Conservation (phyloP, 2,329 filamentous ascomycete genomes). For the Nemania diffusa region DNA sequence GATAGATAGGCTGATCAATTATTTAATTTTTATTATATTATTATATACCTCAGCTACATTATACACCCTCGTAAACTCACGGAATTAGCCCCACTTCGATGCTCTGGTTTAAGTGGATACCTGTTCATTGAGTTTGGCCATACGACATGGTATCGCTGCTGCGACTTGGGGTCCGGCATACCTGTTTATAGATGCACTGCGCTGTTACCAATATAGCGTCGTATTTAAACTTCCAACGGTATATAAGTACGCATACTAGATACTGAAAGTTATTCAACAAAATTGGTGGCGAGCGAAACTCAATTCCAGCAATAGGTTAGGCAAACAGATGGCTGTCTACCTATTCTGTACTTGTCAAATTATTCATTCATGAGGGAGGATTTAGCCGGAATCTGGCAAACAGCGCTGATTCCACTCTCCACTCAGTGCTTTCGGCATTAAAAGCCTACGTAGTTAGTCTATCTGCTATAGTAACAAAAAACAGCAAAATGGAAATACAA, state of each 20-base stretch:
- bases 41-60: neutral
- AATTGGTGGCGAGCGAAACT: neutral
- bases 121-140: conserved; percentile 13
- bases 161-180: conserved; percentile 4
- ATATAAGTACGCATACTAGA: neutral
- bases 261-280: neutral
- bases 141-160: conserved; percentile 18
- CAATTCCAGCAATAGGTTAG: neutral
- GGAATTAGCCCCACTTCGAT: conserved; percentile 4
- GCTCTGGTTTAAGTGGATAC: conserved; percentile 11
- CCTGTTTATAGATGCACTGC: neutral
- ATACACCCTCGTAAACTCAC: conserved; percentile 1
- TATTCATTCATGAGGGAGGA: conserved; percentile 12
- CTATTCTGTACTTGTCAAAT: neutral
- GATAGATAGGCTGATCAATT: conserved; percentile 7
- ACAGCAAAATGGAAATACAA: conserved; percentile 6
- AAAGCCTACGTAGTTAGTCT: neutral
- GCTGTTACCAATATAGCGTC: neutral
- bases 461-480: neutral
- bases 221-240: conserved; percentile 10
- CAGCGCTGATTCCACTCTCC: conserved; percentile 17
- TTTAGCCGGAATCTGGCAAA: conserved; percentile 35
- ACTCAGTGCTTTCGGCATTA: conserved; percentile 28
- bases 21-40: no score
- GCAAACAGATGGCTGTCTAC: no score